A percentile compares a stretch with the other conserved stretches of the same genome.
These are phyloP conservation scores for Mucor racemosus DNA, from an alignment of 371 early-diverging fungal genomes.

Conservation along the genomic window DNA sequence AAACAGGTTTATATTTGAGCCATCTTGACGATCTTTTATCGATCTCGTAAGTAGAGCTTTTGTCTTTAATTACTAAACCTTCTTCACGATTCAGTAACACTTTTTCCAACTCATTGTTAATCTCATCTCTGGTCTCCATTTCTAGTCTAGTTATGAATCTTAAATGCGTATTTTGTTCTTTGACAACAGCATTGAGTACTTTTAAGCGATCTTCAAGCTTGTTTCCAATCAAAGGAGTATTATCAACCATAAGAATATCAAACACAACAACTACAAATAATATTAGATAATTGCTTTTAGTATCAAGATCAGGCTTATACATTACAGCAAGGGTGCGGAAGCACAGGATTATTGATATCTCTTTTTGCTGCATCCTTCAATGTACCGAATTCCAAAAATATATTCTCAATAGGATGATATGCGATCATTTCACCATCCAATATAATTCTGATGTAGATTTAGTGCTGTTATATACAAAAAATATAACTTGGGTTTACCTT, in stretches of 20 bases:
- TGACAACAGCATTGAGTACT: constrained; percentile 56
- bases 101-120: constrained; percentile 61
- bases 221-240: constrained; percentile 57
- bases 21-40: constrained; percentile 57
- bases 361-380: constrained; percentile 51
- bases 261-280: constrained; percentile 65
- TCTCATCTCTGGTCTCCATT: constrained; percentile 60
- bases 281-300: no score
- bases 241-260: constrained; percentile 73
- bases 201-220: constrained; percentile 57
- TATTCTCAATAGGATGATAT: constrained; percentile 60
- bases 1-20: constrained; percentile 82
- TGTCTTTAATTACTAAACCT: constrained; percentile 75
- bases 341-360: constrained; percentile 28
- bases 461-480: not conserved
- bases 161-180: constrained; percentile 51
- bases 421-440: constrained; percentile 79
- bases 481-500: constrained; percentile 19
- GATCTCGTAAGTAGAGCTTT: constrained; percentile 58
- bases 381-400: constrained; percentile 71
- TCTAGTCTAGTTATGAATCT: constrained; percentile 57
- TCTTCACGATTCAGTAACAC: constrained; percentile 45
- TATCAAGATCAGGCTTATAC: not conserved
- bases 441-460: constrained; percentile 25
- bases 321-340: constrained; percentile 61